Base-by-base conservation (phyloP, 345 rosid species). In the Syzygium jambos region DNA sequence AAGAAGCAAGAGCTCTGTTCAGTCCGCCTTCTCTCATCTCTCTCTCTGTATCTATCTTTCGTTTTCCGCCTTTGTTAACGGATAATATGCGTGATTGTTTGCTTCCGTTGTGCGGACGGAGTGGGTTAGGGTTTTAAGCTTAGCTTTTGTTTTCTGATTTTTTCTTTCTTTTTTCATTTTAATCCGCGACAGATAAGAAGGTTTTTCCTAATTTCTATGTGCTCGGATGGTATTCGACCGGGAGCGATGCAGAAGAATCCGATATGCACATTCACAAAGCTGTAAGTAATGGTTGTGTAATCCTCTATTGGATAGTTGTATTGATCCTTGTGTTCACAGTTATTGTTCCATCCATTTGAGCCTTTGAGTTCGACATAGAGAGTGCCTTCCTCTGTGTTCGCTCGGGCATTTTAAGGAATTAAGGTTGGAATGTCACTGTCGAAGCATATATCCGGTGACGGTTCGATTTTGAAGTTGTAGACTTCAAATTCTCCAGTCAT, bases 1-100 rank as follows among this genome's bases (percentile, higher is more conserved):
- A 97, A 97, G 97, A 97, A 97, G 93, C 99, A 97, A 89, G 99
- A 97, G 92, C 99, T 97, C 51, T 96, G 99, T 95, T 89, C 78
- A 54, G 30, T 84, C 68, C 17, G 4, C 84, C 61, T 51, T 87
- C 61, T 85, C 29, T 55, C 12, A 19, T 51, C 23, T 19, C 52
- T 43, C 25, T 23, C 51, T 19, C 51, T 53, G 43, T 51, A 23
- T 34, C 27, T 51, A 9, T 56, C 22, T 43, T 7, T 17, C 34
- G 21, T 88, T n/a, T 84, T 22, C 13, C 49, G 82, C 27, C 17
- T 38, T 43, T 73, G 82, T 73, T 11, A 22, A 21, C 49, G 49
- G 82, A 73, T 38, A 5, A 38, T 73, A 11, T 5, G 21, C 21
- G 49, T 12, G 82, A 38, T 34, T 52, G 25, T 87, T 15, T 63